Base-by-base conservation (phyloP, 208 protist species). In the Trypanosoma caninum region DNA sequence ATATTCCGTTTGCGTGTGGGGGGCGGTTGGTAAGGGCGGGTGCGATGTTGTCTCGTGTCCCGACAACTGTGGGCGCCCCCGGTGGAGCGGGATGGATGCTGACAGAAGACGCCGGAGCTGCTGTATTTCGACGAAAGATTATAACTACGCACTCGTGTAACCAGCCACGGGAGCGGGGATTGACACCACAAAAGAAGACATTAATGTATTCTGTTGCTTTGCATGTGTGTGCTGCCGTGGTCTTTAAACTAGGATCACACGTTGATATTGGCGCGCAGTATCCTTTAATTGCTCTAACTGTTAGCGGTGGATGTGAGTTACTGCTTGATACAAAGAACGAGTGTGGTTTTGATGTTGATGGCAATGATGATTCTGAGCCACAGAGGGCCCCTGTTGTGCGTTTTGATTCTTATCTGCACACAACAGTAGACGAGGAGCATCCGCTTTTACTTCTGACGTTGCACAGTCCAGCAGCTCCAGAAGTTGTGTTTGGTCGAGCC, bases 401-500 rank as follows among this genome's bases (percentile, higher is more conserved):
- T 8, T 79, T 80, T 70, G 53, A 77, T 52, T 34, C 74, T 2
- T 16, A 23, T 23, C 66, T 85, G 14, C 74, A 79, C 23, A 46
- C 74, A 2, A 62, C 72, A 16, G 47, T 82, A 30, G 55, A 57
- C 30, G 47, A 65, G 9, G 45, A 59, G n/a, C 59, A 73, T 20
- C 53, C 79, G 10, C 33, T 69, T 13, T 35, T 87, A 25, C 63
- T 87, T 13, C 35, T 87, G 37, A 80, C 66, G 6, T 65, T 87
- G 47, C 72, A 76, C 41, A 69, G 72, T 46, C 64, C 65, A 0
- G 60, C 40, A 16, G 46, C 72, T 0, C 62, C 59, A n/a, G 59
- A 51, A 28, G 42, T 73, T 10, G 69, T 82, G 14, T 78, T 76
- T 42, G 80, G 80, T 31, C 73, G 69, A 20, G 76, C 76, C 2